Evolutionary conservation across 2,329 filamentous ascomycete genomes (phyloP), one percentile per base, ranked within the genome.

Genomic region (Aspergillus cejpii): DNA sequence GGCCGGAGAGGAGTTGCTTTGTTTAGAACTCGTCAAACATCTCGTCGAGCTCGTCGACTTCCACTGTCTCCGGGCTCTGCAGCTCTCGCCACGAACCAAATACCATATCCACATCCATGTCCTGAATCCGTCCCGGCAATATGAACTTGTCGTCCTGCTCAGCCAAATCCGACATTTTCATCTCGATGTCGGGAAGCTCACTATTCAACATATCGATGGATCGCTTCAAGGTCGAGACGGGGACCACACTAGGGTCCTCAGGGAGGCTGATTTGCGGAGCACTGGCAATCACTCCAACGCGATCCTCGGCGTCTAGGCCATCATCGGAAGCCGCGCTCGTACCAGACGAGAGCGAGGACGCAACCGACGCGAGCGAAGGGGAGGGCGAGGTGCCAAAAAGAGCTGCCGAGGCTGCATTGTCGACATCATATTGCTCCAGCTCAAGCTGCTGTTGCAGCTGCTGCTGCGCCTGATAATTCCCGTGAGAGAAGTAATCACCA

Each of bases 41-140:
- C 57, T 85, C 81, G 61, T 97, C 91, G 19, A 97, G 81, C 73
- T 98, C 92, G 37, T 95, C 88, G 39, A 97, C 79, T 65, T 94
- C 89, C 56, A 97, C 84, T 53, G 82, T 85, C 71, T 97, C 92
- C 1, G 90, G 89, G 62, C 83, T 88, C 62, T 76, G 75, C 59
- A 80, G 66, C 47, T 79, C 77, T 62, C 77, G 77, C 60, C 85
- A 84, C 69, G 73, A 72, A 34, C 70, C 69, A 48, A 69, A 62
- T 41, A 70, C 63, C 43, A 60, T 53, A 47, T 72, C 71, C 41
- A 69, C 59, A 26, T 61, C 55, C 45, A 65, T 58, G 20, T 53
- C 52, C 11, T 54, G 39, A 17, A 61, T 40, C 31, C 53, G 58
- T 42, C 54, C 56, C 39, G 46, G 55, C 41, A 59, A 53, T 28